Evolutionary conservation across 345 rosid genomes (phyloP), one percentile per base, ranked within the genome.

Genomic region (Excoecaria agallocha): DNA sequence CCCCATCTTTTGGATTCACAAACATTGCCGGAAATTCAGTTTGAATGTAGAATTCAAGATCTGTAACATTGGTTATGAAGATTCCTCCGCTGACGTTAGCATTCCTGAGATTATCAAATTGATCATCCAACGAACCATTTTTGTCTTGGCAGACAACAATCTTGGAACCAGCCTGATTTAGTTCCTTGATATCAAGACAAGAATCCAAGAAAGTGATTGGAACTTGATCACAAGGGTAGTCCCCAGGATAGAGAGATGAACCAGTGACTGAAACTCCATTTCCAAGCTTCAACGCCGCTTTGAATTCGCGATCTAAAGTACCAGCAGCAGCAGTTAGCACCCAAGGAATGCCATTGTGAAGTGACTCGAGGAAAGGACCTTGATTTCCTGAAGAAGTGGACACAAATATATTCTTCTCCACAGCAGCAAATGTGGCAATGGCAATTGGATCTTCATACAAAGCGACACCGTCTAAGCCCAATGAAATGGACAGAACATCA

Each of bases 91-190:
- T 66, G 12, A 80, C 76, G 22, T 77, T 77, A 0, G 86, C 74
- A 0, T 2, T 52, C 8, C 46, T 57, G 46, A 86, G 57, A 69
- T 77, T 78, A 38, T 67, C 59, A 22, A 76, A 48, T 74, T 84
- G 89, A 66, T 77, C 66, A 8, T 61, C 61, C 5, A 83, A 12
- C 17, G 70, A 78, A 8, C 46, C 77, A 37, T 65, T 72, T 71
- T 54, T 66, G 77, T 81, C 90, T 49, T 80, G 74, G 35, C 93
- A 89, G 46, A 85, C 88, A 2, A 85, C 86, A 45, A 89, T 80
- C 16, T 74, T 84, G 25, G 45, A 19, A 37, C 75, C 78, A 24
- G 70, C 30, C 67, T 73, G 77, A 4, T 8, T 74, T 72, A 87
- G 12, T 58, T 81, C 54, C 0, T 37, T 77, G 15, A 68, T 30